phyloP scores from a whole-genome alignment of 2,329 filamentous ascomycete genomes.

The Colletotrichum liaoningense region DNA sequence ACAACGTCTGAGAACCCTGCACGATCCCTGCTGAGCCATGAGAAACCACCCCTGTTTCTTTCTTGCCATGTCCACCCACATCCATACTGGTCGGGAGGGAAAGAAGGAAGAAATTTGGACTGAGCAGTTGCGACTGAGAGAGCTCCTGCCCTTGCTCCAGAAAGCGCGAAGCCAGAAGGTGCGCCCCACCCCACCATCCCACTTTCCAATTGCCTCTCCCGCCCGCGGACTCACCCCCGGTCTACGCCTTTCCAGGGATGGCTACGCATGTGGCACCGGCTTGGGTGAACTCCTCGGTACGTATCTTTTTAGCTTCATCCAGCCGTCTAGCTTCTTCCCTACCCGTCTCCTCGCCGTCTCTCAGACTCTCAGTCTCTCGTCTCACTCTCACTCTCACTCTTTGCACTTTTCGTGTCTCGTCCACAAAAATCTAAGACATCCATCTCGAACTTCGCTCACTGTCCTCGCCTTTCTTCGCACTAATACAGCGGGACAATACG shows the following conservation, averaged over 20 bases:
- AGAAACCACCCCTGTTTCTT: conserved; percentile 22
- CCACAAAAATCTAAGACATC: too few relatives aligned
- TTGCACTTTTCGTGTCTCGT: background rate
- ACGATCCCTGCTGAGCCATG: conserved; percentile 31
- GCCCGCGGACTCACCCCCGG: conserved; percentile 16
- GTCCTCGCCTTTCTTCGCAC: background rate
- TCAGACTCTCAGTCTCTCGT: background rate
- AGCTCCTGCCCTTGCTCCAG: background rate
- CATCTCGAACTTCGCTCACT: too few relatives aligned
- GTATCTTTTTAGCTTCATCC: background rate
- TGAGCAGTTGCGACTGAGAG: background rate
- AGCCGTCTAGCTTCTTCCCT: conserved; percentile 2
- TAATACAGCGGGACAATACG: background rate
- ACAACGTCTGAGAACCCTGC: conserved; percentile 27
- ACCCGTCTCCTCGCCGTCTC: background rate
- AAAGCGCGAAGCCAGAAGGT: background rate
- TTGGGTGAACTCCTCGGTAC: background rate
- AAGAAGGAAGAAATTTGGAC: background rate
- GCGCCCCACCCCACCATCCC: conserved; percentile 15
- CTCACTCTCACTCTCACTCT: background rate
- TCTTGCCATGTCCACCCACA: conserved; percentile 17
- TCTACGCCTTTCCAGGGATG: conserved; percentile 21
- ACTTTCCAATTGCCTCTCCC: conserved; percentile 31
- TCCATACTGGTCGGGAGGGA: conserved; percentile 3
- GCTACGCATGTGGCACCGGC: conserved; percentile 25